These are phyloP conservation scores for Phytopythium mirpurense DNA, from an alignment of 352 stramenopile species.

Conservation along the genomic window DNA sequence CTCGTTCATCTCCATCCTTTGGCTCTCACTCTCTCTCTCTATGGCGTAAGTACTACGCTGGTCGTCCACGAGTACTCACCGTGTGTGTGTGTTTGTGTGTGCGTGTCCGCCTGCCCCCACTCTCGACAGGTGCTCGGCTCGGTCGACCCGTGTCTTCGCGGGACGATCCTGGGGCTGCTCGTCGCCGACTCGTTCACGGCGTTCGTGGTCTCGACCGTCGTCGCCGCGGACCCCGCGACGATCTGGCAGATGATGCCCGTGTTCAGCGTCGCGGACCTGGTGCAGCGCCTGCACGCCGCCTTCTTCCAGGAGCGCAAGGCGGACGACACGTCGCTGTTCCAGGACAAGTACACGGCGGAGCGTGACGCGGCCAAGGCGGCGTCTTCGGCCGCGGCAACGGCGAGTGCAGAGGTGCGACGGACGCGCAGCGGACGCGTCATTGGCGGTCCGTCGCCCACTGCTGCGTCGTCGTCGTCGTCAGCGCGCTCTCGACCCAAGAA, in stretches of 20 bases:
- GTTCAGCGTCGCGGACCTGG: slow-evolving; percentile 71
- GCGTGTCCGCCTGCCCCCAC: not conserved
- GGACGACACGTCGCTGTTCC: slow-evolving; percentile 55
- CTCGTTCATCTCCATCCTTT: too few relatives aligned
- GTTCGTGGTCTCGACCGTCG: slow-evolving; percentile 83
- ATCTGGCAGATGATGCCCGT: slow-evolving; percentile 79
- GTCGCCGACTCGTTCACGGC: slow-evolving; percentile 84
- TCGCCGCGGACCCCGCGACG: slow-evolving; percentile 51
- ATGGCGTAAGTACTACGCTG: too few relatives aligned
- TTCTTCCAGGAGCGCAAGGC: slow-evolving; percentile 67
- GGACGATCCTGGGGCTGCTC: slow-evolving; percentile 76
- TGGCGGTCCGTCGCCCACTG: not conserved
- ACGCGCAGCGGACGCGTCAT: slow-evolving; percentile 36
- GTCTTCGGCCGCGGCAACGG: not conserved
- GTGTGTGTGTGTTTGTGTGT: too few relatives aligned
- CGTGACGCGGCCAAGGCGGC: slow-evolving; percentile 12
- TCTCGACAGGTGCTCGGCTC: slow-evolving; percentile 79
- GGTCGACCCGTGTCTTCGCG: slow-evolving; percentile 78
- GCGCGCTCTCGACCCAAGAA: slow-evolving; percentile 1
- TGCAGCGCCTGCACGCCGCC: slow-evolving; percentile 69
- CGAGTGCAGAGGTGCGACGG: slow-evolving; percentile 10
- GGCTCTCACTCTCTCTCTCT: too few relatives aligned
- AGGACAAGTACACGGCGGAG: slow-evolving; percentile 58
- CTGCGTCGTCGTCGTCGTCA: not conserved
- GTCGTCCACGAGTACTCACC: too few relatives aligned